These are phyloP conservation scores for Entomortierella parvispora DNA, from an alignment of 192 early-diverging fungal genomes.

Conservation along the genomic window DNA sequence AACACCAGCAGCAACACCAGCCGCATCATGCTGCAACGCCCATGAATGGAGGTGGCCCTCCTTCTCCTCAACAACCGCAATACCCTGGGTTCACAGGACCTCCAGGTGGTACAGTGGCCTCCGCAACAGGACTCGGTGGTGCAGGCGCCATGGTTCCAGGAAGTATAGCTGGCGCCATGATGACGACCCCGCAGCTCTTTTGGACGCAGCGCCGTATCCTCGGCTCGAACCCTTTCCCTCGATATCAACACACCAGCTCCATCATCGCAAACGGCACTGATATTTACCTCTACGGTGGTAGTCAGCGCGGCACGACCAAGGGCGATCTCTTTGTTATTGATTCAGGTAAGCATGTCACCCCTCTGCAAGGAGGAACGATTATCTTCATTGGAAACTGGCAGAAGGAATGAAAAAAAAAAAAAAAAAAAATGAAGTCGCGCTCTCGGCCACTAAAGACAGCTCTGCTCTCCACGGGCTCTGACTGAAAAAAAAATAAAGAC, in stretches of 20 bases:
- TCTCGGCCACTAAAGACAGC: too few relatives aligned
- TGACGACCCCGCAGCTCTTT: slow-evolving; percentile 35
- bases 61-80: slow-evolving; percentile 18
- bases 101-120: neutral
- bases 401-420: too few relatives aligned
- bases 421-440: too few relatives aligned
- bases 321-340: slow-evolving; percentile 47
- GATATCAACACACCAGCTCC: slow-evolving; percentile 40
- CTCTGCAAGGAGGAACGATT: too few relatives aligned
- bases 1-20: too few relatives aligned
- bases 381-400: too few relatives aligned
- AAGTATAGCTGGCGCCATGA: too few relatives aligned
- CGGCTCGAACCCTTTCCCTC: slow-evolving; percentile 45
- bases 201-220: slow-evolving; percentile 48
- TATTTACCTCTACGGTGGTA: slow-evolving; percentile 43
- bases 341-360: slow-evolving; percentile 52
- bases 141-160: too few relatives aligned
- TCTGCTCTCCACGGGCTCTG: neutral
- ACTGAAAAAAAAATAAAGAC: neutral
- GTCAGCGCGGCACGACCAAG: slow-evolving; percentile 38
- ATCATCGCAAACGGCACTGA: slow-evolving; percentile 37
- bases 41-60: slow-evolving; percentile 1
- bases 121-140: neutral
- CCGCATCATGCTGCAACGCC: neutral
- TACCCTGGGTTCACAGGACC: neutral